Evolutionary conservation across 1,139 yeast species (phyloP).

Genomic region (Debaryomyces singareniensis): DNA sequence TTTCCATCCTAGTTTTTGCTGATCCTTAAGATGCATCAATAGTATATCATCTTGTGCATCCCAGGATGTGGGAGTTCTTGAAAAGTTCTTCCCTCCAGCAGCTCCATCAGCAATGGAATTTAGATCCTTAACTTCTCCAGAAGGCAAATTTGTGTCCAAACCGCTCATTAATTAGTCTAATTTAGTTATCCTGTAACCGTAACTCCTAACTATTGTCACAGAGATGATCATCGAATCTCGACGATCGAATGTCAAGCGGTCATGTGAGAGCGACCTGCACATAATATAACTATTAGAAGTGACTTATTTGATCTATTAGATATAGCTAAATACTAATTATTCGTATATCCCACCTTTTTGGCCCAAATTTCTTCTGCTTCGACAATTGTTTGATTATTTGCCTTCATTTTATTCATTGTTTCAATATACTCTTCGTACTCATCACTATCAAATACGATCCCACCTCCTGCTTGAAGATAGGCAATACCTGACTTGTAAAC

Average conservation of each 20-base stretch:
- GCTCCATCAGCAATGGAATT: background rate
- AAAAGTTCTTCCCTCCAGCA: conserved; percentile 13
- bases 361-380: conserved; percentile 85
- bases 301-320: too few species aligned
- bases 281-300: too few species aligned
- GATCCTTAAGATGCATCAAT: conserved; percentile 63
- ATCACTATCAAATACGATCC: conserved; percentile 92
- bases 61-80: conserved; percentile 66
- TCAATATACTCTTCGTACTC: conserved; percentile 93
- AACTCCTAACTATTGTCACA: background rate
- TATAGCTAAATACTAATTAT: too few species aligned
- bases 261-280: too few species aligned
- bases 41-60: conserved; percentile 67
- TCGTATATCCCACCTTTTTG: conserved; percentile 32
- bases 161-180: conserved; percentile 1
- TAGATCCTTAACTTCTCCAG: background rate
- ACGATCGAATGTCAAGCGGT: conserved; percentile 4
- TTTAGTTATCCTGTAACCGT: conserved; percentile 1
- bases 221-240: conserved; percentile 10
- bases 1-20: conserved; percentile 70
- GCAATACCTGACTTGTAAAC: conserved; percentile 86
- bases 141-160: background rate
- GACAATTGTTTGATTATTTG: conserved; percentile 81
- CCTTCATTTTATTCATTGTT: conserved; percentile 95
- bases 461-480: conserved; percentile 97